Base-by-base conservation (phyloP, 1,284 basidiomycete species). In the Amylostereum areolatum region DNA sequence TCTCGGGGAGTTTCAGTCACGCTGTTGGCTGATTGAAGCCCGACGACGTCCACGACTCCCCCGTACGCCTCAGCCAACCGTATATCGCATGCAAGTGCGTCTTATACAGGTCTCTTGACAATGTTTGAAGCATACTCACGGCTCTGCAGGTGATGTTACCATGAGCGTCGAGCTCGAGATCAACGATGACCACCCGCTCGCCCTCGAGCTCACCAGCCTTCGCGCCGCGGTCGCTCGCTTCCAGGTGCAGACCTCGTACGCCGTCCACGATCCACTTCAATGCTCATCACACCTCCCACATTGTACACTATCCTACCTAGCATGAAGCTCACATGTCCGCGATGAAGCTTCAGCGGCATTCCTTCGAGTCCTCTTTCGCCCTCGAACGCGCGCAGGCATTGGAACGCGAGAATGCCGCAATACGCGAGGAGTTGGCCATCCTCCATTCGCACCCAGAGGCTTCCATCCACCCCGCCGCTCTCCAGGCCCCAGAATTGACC, bases 311-410 rank as follows among this genome's bases (percentile, higher is more conserved):
- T 55, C 58, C 55, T 29, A 25, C n/a, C 8, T 29, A 88, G 85
- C 79, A 83, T 65, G 85, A 88, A 66, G 78, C 81, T 3, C 77
- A 85, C 58, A 61, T 68, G 43, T 71, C 78, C n/a, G 74, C 83
- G 3, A 65, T 85, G 45, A 85, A 81, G 57, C 71, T 88, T 3
- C 84, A 86, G 55, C 70, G 74, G 39, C 76, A 80, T 48, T 75
- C 81, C 3, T 64, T 85, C 11, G 76, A 84, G 9, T 62, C 74
- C 3, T 67, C 76, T 2, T 67, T 70, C 30, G 66, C 74, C 0
- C 62, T 77, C 43, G 78, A 81, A 41, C 74, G 74, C 32, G 62
- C 72, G 2, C 67, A 68, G 54, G 54, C 60, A 8, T 69, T 87
- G 11, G 78, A 83, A 57, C 69, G 69, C 40, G 80, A 86, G 62